Evolutionary conservation across 148 eudicot genomes (phyloP), one percentile per base, ranked within the genome.

Genomic region (Cornus florida): DNA sequence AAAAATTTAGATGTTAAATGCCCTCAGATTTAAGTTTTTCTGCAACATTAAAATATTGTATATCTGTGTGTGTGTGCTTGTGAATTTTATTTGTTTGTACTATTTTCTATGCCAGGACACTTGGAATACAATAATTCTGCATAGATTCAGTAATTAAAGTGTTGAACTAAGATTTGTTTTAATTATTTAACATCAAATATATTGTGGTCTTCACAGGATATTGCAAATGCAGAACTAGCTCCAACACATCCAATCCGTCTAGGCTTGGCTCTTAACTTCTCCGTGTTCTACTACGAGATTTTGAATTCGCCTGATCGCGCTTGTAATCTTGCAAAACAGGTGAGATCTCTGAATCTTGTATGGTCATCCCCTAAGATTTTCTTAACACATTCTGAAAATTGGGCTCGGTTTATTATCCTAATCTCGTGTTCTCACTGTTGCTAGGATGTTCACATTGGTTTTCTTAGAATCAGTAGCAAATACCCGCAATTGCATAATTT

Each of bases 231-330:
- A 14, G 91, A 88, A 56, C 80, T 90, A 73, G 86, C 91, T 71
- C 90, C 91, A 41, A 90, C 91, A n/a, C 89, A 88, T 72, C 93
- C 91, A 2, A 87, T 88, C 76, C 74, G 91, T 5, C 90, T 88
- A 57, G 91, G 91, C 28, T 84, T 90, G 73, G 93, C 90, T 14
- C 91, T 90, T 50, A 90, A 88, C 86, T 90, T 88, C 82, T 88
- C 93, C 5, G 91, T 90, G 48, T 90, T 90, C 46, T 86, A 88
- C 86, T 90, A 90, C 69, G 92, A 90, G 87, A 90, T 88, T 50
- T 75, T 90, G 67, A 88, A 86, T 77, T 85, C 90, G n/a, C 88
- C 90, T 60, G 91, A 88, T 66, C 90, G 89, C 66, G 93, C 91
- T 14, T 88, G 91, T 70, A 79, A 23, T 71, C 84, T 88, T 73